phyloP scores from a whole-genome alignment of 441 rosid genomes.

The Pelargonium fulgidum region DNA sequence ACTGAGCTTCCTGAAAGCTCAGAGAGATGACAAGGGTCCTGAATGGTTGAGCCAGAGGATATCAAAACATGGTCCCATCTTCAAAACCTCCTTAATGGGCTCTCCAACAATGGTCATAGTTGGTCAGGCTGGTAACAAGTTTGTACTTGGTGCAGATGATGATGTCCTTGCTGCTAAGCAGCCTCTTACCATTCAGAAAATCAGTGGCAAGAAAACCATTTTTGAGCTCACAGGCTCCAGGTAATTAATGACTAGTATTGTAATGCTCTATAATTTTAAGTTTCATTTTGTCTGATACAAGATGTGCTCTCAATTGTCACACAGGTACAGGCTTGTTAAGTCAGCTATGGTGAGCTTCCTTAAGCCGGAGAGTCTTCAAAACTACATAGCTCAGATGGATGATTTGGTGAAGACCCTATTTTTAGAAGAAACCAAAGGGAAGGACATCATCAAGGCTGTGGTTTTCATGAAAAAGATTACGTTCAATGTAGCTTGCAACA shows the following conservation, averaged over 20 bases:
- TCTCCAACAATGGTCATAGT: not conserved
- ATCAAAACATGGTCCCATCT: not conserved
- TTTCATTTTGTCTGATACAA: not conserved
- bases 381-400: not conserved
- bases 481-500: not conserved
- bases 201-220: not conserved
- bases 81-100: not conserved
- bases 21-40: not conserved
- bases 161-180: constrained; percentile 1
- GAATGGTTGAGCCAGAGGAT: constrained; percentile 4
- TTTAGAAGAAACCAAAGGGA: not conserved
- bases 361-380: not conserved
- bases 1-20: not conserved
- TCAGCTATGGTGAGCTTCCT: not conserved
- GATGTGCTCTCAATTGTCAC: not conserved
- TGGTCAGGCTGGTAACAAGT: constrained; percentile 4
- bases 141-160: not conserved
- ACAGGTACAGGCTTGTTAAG: not conserved
- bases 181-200: not conserved
- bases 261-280: not conserved
- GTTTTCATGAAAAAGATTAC: not conserved
- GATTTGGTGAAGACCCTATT: not conserved
- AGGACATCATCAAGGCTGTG: not conserved
- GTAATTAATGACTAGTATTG: not conserved
- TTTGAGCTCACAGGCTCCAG: not conserved